Percentiles rank a stretch among this genome's conserved stretches.
These are phyloP conservation scores for Vigna nakashimae DNA, from an alignment of 306 rosid species.

Conservation along the genomic window DNA sequence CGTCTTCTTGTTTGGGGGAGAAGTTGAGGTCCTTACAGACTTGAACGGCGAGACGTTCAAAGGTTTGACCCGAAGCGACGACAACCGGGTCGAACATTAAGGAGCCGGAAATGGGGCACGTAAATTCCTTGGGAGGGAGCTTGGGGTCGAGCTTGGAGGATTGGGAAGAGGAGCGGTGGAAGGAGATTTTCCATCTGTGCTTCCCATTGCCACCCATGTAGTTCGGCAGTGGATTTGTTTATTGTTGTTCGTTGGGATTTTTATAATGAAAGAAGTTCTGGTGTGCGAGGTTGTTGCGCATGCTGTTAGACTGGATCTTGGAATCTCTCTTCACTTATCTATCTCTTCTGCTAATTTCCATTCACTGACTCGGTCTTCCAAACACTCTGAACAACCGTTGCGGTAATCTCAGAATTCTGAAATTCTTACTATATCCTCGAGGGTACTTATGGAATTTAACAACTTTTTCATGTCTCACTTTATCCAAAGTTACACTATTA, in stretches of 20 bases:
- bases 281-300: too few relatives aligned
- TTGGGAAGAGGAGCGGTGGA: slow-evolving; percentile 46
- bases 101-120: slow-evolving; percentile 70
- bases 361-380: background rate
- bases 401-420: too few relatives aligned
- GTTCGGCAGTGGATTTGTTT: too few relatives aligned
- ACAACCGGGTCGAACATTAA: slow-evolving; percentile 95
- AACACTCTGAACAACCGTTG: background rate
- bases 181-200: slow-evolving; percentile 75
- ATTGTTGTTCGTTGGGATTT: background rate
- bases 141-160: slow-evolving; percentile 49
- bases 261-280: background rate
- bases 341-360: too few relatives aligned
- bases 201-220: slow-evolving; percentile 76
- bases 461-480: background rate
- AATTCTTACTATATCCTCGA: too few relatives aligned
- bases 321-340: too few relatives aligned
- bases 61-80: slow-evolving; percentile 88
- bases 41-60: slow-evolving; percentile 73
- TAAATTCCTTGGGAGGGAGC: slow-evolving; percentile 65
- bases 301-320: background rate
- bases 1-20: slow-evolving; percentile 63
- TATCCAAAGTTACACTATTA: background rate
- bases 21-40: slow-evolving; percentile 63
- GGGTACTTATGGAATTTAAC: background rate